Base-by-base conservation (phyloP, 2,329 filamentous ascomycete species). In the Alternaria longipes region DNA sequence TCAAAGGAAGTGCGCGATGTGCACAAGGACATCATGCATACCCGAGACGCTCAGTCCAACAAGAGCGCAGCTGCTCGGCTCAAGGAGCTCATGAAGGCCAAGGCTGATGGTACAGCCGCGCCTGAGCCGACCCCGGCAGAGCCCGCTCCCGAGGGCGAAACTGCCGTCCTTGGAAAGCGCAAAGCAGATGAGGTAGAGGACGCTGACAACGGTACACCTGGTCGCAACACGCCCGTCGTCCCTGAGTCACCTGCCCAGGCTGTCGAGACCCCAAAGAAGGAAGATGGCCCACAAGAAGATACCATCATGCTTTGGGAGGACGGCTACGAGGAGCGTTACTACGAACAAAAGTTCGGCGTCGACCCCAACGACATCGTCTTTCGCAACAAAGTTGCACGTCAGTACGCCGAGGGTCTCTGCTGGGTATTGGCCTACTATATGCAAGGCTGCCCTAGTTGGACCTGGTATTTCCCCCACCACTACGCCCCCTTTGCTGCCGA, bases 351-450 rank as follows among this genome's bases (percentile, higher is more conserved):
- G 77, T 99, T 99, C 74, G 85, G 92, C 51, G 92, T 92, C 47
- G 89, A 91, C 60, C 89, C 92, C 3, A 87, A 90, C 54, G 91
- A 99, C 77, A 84, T 91, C 50, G 91, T 89, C 53, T 98, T 98
- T 79, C 91, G 94, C 55, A 91, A 94, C 78, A 87, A 93, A 74
- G 96, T 99, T 58, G 95, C 91, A 36, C 87, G 89, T 55, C 88
- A 92, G n/a, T 99, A 99, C 77, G 93, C 94, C 12, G 93, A 98
- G 82, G 95, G 95, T 36, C 86, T 99, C 9, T 91, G 91, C 22
- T 99, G 96, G 95, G 95, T 99, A 40, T 83, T 99, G 52, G 84
- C 94, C 36, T 99, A 99, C 80, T 99, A 99, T 78, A 97, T 97
- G 79, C 95, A 99, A 79, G 95, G 95, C 26, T 99, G 95, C 72